Percentiles rank a stretch among this genome's conserved stretches.
Evolutionary conservation across 495 filamentous ascomycete species (phyloP).

Genomic region (Penicillium flavigenum): DNA sequence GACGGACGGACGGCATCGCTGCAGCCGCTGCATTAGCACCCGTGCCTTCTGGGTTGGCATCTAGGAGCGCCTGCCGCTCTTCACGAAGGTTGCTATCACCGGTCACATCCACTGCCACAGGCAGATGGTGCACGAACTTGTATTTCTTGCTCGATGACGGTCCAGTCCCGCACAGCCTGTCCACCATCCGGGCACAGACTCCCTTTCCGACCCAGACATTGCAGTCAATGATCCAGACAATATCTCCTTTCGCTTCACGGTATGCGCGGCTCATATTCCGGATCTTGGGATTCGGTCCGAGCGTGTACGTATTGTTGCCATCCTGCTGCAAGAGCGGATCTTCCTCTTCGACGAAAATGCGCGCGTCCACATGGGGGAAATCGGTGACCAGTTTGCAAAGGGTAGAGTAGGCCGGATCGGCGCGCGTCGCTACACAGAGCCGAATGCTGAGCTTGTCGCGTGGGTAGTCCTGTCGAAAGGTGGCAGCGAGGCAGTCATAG

Average conservation of each 20-base stretch:
- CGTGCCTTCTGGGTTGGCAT: conserved; percentile 19
- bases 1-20: conserved; percentile 17
- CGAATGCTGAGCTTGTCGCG: conserved; percentile 71
- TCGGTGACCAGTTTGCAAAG: conserved; percentile 68
- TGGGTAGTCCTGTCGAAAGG: conserved; percentile 82
- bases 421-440: conserved; percentile 75
- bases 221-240: conserved; percentile 94
- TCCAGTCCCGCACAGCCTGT: conserved; percentile 70
- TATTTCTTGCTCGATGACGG: conserved; percentile 56
- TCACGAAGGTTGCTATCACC: conserved; percentile 29
- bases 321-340: conserved; percentile 65
- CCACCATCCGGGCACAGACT: conserved; percentile 82
- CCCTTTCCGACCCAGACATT: conserved; percentile 89
- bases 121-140: conserved; percentile 96
- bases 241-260: conserved; percentile 86
- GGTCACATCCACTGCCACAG: conserved; percentile 76
- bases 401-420: conserved; percentile 76
- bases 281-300: conserved; percentile 98
- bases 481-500: conserved; percentile 90
- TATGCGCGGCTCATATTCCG: conserved; percentile 95
- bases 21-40: conserved; percentile 3
- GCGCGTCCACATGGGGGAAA: conserved; percentile 71
- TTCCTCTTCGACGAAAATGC: conserved; percentile 81
- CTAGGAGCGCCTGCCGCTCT: conserved; percentile 47
- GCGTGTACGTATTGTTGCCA: conserved; percentile 50